Percentiles rank a stretch among this genome's conserved stretches.
Conservation (phyloP, 2,329 filamentous ascomycete species). For the Claviceps citrina region DNA sequence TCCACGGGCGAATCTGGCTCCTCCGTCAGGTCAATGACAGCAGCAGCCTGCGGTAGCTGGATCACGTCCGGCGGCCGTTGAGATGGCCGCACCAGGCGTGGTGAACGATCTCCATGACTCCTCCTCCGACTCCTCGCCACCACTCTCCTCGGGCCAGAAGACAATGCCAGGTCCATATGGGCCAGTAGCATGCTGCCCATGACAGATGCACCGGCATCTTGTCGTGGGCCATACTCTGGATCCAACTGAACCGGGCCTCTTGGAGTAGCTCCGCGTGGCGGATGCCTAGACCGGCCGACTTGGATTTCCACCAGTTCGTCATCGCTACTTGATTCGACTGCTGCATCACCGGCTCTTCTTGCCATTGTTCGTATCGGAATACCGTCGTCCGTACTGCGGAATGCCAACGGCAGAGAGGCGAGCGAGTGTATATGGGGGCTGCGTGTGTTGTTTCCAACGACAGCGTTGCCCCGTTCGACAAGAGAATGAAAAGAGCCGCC, state of each 20-base stretch:
- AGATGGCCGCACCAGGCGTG: background rate
- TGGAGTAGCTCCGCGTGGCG: background rate
- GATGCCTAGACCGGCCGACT: slow-evolving; percentile 6
- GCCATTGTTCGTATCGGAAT: too few relatives aligned
- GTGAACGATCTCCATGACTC: background rate
- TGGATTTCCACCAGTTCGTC: slow-evolving; percentile 23
- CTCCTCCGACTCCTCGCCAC: background rate
- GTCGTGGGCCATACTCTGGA: background rate
- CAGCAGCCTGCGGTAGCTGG: slow-evolving; percentile 8
- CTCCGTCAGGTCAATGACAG: slow-evolving; percentile 34
- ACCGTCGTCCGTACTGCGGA: too few relatives aligned
- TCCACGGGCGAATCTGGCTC: slow-evolving; percentile 32
- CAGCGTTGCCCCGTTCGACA: too few relatives aligned
- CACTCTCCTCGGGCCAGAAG: background rate
- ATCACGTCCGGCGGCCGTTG: background rate
- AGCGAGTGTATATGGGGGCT: too few relatives aligned
- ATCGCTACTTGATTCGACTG: slow-evolving; percentile 9
- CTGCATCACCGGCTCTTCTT: slow-evolving; percentile 3
- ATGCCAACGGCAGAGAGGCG: too few relatives aligned
- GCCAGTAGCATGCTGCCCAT: background rate
- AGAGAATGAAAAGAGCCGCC: too few relatives aligned
- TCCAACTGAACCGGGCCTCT: background rate
- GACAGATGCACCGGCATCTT: background rate
- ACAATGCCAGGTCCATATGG: background rate
- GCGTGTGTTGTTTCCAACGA: too few relatives aligned